phyloP scores from a whole-genome alignment of 768 basidiomycete genomes.

The Agrocybe praecox region DNA sequence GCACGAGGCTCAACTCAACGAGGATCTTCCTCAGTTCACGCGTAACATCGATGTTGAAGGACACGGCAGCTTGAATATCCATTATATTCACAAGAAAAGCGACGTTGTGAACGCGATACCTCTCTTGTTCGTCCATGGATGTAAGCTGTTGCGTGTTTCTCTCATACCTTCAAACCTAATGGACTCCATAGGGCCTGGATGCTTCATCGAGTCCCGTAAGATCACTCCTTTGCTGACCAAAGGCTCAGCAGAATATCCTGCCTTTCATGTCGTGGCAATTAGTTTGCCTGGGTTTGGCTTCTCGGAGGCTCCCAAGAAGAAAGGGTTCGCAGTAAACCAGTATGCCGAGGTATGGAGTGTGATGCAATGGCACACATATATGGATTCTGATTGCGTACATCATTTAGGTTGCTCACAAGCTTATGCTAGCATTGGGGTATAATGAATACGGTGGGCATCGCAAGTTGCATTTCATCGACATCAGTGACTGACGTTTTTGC shows the following conservation, averaged over 20 bases:
- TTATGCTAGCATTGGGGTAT: conserved; percentile 55
- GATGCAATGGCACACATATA: conserved; percentile 57
- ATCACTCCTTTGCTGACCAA: conserved; percentile 54
- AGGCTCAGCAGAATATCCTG: conserved; percentile 44
- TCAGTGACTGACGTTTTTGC: not conserved
- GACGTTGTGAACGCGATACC: conserved; percentile 48
- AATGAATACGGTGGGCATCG: conserved; percentile 43
- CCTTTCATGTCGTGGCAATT: conserved; percentile 63
- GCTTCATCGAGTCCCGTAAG: conserved; percentile 59
- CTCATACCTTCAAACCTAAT: not conserved
- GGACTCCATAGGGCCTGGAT: conserved; percentile 54
- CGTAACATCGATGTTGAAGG: conserved; percentile 49
- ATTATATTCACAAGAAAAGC: conserved; percentile 62
- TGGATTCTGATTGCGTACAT: conserved; percentile 11
- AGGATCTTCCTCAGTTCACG: conserved; percentile 57
- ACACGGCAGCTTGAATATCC: conserved; percentile 46
- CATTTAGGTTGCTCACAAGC: conserved; percentile 32
- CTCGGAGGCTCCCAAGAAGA: conserved; percentile 55
- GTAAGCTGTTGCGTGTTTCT: conserved; percentile 26
- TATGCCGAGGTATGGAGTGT: conserved; percentile 59
- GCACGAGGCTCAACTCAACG: conserved; percentile 52
- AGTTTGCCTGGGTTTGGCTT: conserved; percentile 67
- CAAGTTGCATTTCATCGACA: not conserved
- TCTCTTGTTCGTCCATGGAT: conserved; percentile 64
- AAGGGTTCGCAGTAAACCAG: conserved; percentile 49